These are phyloP conservation scores for Yarrowia sp. DNA, from an alignment of 805 yeast genomes.

Conservation along the genomic window DNA sequence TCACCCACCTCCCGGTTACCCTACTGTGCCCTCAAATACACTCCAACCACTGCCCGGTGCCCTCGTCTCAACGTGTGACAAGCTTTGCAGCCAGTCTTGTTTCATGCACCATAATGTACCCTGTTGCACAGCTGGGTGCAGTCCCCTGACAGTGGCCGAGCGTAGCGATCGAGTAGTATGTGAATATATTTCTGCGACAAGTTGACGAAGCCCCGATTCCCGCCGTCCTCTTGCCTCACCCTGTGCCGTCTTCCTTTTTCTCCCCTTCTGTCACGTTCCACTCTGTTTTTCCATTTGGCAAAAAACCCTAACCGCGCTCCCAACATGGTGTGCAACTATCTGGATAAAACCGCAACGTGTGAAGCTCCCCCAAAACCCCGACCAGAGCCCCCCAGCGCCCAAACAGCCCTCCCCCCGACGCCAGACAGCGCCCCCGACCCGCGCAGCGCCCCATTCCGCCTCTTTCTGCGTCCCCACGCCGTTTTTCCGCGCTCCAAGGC, in stretches of 20 bases:
- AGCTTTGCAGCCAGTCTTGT: slow-evolving; percentile 31
- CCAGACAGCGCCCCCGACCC: slow-evolving; percentile 4
- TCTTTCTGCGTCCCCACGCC: slow-evolving; percentile 13
- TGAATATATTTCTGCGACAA: no score
- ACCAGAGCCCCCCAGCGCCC: slow-evolving; percentile 25
- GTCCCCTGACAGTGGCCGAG: neutral
- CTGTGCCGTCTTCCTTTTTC: no score
- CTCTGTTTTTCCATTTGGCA: slow-evolving; percentile 35
- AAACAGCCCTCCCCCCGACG: neutral
- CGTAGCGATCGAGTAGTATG: no score
- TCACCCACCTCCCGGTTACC: neutral
- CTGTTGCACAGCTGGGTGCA: slow-evolving; percentile 16
- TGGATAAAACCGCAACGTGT: slow-evolving; percentile 37
- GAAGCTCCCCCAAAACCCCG: slow-evolving; percentile 32
- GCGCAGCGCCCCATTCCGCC: slow-evolving; percentile 18
- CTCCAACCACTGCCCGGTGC: slow-evolving; percentile 21
- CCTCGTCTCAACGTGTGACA: slow-evolving; percentile 31
- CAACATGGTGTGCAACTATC: slow-evolving; percentile 18
- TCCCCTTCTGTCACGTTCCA: slow-evolving; percentile 33
- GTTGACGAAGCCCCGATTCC: no score
- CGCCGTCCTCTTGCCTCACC: no score
- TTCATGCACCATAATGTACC: slow-evolving; percentile 27
- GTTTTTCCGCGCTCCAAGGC: neutral
- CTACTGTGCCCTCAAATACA: slow-evolving; percentile 2
- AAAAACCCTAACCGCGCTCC: slow-evolving; percentile 38